phyloP scores from a whole-genome alignment of 371 early-diverging fungal species.

The Synchytrium microbalum region DNA sequence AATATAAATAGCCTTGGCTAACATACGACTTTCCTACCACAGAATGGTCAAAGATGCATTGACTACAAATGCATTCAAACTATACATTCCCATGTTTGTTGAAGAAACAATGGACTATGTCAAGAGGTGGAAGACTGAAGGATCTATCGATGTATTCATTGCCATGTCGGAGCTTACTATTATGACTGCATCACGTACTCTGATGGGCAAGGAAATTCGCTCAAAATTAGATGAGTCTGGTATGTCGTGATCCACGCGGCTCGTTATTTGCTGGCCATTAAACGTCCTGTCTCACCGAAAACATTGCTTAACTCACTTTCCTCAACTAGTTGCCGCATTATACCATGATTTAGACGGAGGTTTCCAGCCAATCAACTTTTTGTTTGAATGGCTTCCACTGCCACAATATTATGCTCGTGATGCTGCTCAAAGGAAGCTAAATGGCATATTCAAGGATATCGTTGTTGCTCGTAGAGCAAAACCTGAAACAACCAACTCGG shows the following conservation, averaged over 20 bases:
- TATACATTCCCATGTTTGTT: slow-evolving; percentile 80
- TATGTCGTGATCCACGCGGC: slow-evolving; percentile 9
- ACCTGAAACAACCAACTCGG: slow-evolving; percentile 40
- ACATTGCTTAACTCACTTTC: slow-evolving; percentile 2
- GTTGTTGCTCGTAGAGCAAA: slow-evolving; percentile 68
- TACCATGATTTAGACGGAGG: slow-evolving; percentile 94
- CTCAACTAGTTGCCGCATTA: slow-evolving; percentile 60
- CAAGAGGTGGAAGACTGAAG: slow-evolving; percentile 26
- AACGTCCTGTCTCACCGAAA: background rate
- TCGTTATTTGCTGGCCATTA: slow-evolving; percentile 15
- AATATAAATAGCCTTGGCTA: background rate
- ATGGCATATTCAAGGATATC: slow-evolving; percentile 68
- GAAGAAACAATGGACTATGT: slow-evolving; percentile 77
- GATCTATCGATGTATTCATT: slow-evolving; percentile 60
- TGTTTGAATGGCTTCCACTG: slow-evolving; percentile 75
- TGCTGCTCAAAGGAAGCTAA: slow-evolving; percentile 75
- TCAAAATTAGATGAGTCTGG: slow-evolving; percentile 64
- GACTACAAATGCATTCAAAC: slow-evolving; percentile 73
- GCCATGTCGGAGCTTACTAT: slow-evolving; percentile 87
- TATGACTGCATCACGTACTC: slow-evolving; percentile 86
- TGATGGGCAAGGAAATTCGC: slow-evolving; percentile 92
- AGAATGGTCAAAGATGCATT: slow-evolving; percentile 90
- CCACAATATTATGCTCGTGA: slow-evolving; percentile 78
- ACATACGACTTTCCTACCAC: background rate
- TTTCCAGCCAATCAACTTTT: slow-evolving; percentile 90